A percentile compares a stretch with the other conserved stretches of the same genome.
Conservation (phyloP, 129 eudicot species). For the Helianthus annuus region HanXRQr2.0-SUNRISE NC_035449.2:11535485-11535984, state of each 20-base stretch:
- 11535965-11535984: too few relatives aligned
- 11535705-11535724: neutral
- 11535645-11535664: constrained; percentile 82
- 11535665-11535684: constrained; percentile 89
- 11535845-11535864: too few relatives aligned
- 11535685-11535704: constrained; percentile 55
- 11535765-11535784: too few relatives aligned
- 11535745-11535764: too few relatives aligned
- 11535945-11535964: too few relatives aligned
- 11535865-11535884: too few relatives aligned
- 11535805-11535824: too few relatives aligned
- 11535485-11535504: constrained; percentile 70
- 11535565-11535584: constrained; percentile 66
- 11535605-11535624: constrained; percentile 74
- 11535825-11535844: too few relatives aligned
- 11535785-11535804: too few relatives aligned
- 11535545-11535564: constrained; percentile 98
- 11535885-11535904: too few relatives aligned
- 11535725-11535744: neutral
- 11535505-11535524: constrained; percentile 68
- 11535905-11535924: too few relatives aligned
- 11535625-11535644: constrained; percentile 87
- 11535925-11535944: too few relatives aligned
- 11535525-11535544: constrained; percentile 56
- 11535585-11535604: constrained; percentile 75